phyloP scores from a whole-genome alignment of 192 early-diverging fungal genomes.

The Backusella parvicylindrica region DNA sequence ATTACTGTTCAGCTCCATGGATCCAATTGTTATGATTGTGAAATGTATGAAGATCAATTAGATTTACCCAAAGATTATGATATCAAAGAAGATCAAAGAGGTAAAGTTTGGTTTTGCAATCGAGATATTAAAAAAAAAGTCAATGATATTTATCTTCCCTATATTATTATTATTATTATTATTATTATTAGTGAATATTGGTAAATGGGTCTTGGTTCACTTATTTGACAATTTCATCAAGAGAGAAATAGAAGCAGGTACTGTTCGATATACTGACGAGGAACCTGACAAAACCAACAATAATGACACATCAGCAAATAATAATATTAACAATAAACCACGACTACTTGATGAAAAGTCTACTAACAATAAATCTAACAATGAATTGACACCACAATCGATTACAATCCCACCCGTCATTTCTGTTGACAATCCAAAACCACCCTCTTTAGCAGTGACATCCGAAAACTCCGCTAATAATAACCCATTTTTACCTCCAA shows the following conservation, averaged over 20 bases:
- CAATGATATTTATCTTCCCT: neutral
- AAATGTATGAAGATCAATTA: slow-evolving; percentile 85
- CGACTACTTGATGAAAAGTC: neutral
- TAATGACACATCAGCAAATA: neutral
- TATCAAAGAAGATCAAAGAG: slow-evolving; percentile 66
- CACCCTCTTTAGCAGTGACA: neutral
- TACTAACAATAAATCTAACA: neutral
- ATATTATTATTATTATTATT: too few species aligned
- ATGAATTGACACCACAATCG: neutral
- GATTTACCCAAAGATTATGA: slow-evolving; percentile 45
- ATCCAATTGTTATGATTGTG: slow-evolving; percentile 75
- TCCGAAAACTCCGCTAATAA: neutral
- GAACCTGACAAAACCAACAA: neutral
- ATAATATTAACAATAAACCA: neutral
- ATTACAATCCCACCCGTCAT: neutral
- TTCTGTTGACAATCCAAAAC: neutral
- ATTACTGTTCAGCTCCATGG: slow-evolving; percentile 88
- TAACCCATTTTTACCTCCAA: slow-evolving; percentile 1
- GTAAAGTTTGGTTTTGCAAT: too few species aligned
- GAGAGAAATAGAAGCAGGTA: slow-evolving; percentile 17
- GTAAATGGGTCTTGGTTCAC: slow-evolving; percentile 79
- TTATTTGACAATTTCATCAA: slow-evolving; percentile 60
- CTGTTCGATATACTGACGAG: neutral
- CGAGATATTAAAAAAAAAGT: neutral
- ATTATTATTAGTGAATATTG: slow-evolving; percentile 79